Conservation (phyloP, 192 early-diverging fungal species). For the Gorgonomyces haynaldii region DNA sequence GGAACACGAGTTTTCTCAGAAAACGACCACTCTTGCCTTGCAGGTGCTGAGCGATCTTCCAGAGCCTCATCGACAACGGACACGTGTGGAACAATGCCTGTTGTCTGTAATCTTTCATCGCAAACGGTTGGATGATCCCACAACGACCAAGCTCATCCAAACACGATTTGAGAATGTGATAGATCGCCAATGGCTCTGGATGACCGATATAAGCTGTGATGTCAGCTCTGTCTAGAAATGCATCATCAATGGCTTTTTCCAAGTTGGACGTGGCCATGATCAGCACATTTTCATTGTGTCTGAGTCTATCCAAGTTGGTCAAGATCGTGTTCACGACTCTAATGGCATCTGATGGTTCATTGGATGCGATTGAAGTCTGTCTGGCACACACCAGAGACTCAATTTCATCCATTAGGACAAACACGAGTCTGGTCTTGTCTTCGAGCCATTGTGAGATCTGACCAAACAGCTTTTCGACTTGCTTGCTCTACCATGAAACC, state of each 20-base stretch:
- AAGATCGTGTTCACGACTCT: conserved; percentile 59
- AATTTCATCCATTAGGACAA: conserved; percentile 64
- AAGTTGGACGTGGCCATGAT: conserved; percentile 63
- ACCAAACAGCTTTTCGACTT: conserved; percentile 53
- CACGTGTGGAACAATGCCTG: too few species aligned
- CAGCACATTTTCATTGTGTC: conserved; percentile 46
- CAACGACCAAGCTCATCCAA: conserved; percentile 1
- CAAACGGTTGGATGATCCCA: too few species aligned
- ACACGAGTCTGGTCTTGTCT: conserved; percentile 46
- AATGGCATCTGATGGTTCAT: conserved; percentile 59
- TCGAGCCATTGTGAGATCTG: conserved; percentile 42
- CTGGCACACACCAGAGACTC: conserved; percentile 57
- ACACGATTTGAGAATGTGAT: not conserved
- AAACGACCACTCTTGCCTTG: too few species aligned
- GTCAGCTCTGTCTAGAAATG: conserved; percentile 8
- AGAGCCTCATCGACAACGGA: too few species aligned
- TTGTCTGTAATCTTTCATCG: too few species aligned
- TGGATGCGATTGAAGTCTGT: conserved; percentile 45
- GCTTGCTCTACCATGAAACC: too few species aligned
- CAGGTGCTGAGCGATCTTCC: too few species aligned
- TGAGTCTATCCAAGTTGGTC: conserved; percentile 59
- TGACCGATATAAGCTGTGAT: not conserved
- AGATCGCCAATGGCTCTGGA: not conserved
- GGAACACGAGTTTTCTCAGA: too few species aligned
- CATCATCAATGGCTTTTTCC: conserved; percentile 44